Evolutionary conservation across 2,329 filamentous ascomycete species (phyloP), one percentile per base, ranked within the genome.

Genomic region (Calonectria montana): DNA sequence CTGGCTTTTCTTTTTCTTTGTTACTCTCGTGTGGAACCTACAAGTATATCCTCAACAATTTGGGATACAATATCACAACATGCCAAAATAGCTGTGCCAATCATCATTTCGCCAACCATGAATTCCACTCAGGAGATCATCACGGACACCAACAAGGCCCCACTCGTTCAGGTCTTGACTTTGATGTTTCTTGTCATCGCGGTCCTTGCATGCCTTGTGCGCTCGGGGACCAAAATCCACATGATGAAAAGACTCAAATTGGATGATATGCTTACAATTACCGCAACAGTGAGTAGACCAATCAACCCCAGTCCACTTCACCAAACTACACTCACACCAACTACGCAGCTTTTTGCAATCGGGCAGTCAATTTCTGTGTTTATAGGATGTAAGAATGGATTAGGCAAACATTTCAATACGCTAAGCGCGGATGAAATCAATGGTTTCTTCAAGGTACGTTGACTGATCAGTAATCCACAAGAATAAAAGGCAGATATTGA

Each of bases 131-230:
- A 79, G 10, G 68, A 72, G 37, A 48, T 79, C 48, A 78, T 81
- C 31, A 81, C 77, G 1, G 80, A 77, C 67, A 71, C 50, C 23
- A 78, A 81, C 77, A 81, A 81, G 73, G 76, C 79, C 16, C 80
- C 80, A 8, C 77, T 81, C 10, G 74, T 81, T 16, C 74, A 80
- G 61, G 78, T 81, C 43, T 67, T 81, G 65, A 73, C 77, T 3
- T 72, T 80, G 35, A 80, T 81, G 77, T 81, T 81, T 23, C 66
- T 80, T 4, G 78, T 80, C 43, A 75, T 81, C 21, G 73, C 74
- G 3, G 70, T 81, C 7, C 75, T 81, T 0, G 63, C 80, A 1
- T 80, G 78, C 10, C 23, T 75, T 18, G 80, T 80, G 6, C 75
- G 80, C 7, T 66, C 66, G 0, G 77, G 79, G 3, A 81, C 80